Evolutionary conservation across 345 rosid genomes (phyloP), one percentile per base, ranked within the genome.

Genomic region (Gynandropsis gynandra): DNA sequence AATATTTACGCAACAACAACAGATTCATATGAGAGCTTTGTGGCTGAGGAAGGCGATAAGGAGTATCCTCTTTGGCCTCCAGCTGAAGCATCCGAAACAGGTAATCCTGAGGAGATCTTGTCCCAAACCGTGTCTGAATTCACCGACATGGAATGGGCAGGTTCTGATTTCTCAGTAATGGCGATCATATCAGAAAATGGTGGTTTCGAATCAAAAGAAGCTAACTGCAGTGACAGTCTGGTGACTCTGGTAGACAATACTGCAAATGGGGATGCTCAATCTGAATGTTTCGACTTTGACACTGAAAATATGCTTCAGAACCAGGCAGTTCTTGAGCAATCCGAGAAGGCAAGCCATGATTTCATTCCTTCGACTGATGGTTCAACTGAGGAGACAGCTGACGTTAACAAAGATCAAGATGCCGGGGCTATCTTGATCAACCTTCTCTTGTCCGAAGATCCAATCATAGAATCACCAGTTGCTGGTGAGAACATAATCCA

Each of bases 61-160:
- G 65, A 58, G 48, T 48, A 34, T 24, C 48, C 37, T 35, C 6
- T 41, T 13, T 15, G 44, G 17, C 36, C 32, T 43, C 50, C 42
- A 41, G 41, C 20, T 43, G 50, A 45, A 53, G 70, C 36, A 58
- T n/a, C n/a, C n/a, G 72, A 51, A 33, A 36, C 50, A 16, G n/a
- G n/a, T n/a, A n/a, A n/a, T n/a, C 19, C 14, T 1, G 16, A 42
- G 2, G 52, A 44, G 53, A 53, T 36, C 34, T 58, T 13, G 11
- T 49, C 34, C 20, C 66, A 68, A 57, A 56, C 15, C 16, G 59
- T 66, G 59, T 68, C 68, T 54, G 73, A 76, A 33, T 59, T 35
- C 49, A 52, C 56, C 33, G 76, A 47, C 40, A 75, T 71, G 81
- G 93, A 74, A 34, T 73, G 81, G 85, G 76, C 71, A 35, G 80